A percentile compares a stretch with the other conserved stretches of the same genome.
phyloP scores from a whole-genome alignment of 345 rosid genomes.

The Lepidium sativum region DNA sequence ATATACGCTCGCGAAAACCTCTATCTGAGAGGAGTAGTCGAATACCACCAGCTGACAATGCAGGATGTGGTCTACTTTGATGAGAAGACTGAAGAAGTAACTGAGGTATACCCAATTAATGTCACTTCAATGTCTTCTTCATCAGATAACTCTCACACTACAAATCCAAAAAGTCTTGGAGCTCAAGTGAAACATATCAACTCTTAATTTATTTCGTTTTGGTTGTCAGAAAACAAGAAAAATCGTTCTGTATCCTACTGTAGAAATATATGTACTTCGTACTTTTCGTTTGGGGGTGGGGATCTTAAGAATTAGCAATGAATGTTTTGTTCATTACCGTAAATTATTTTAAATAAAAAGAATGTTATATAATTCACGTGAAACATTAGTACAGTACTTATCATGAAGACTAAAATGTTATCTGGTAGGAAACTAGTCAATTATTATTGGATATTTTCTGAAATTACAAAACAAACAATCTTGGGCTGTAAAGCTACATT shows the following conservation, averaged over 20 bases:
- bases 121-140: conserved; percentile 33
- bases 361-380: not conserved
- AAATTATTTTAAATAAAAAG: not conserved
- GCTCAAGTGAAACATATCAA: conserved; percentile 14
- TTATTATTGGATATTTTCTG: conserved; percentile 7
- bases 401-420: not conserved
- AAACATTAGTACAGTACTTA: not conserved
- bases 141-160: conserved; percentile 12
- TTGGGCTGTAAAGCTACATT: conserved; percentile 11
- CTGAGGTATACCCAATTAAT: conserved; percentile 72
- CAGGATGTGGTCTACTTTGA: conserved; percentile 91
- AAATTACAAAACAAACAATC: conserved; percentile 13
- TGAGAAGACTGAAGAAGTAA: conserved; percentile 74
- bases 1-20: conserved; percentile 77
- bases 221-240: conserved; percentile 17
- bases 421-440: not conserved
- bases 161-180: conserved; percentile 17
- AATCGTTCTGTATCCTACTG: conserved; percentile 15
- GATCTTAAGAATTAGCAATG: not conserved
- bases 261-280: conserved; percentile 18
- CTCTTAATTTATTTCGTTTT: not conserved
- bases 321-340: conserved; percentile 7
- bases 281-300: conserved; percentile 4
- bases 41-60: conserved; percentile 94
- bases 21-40: conserved; percentile 84